Evolutionary conservation across 2,329 filamentous ascomycete genomes (phyloP), one percentile per base, ranked within the genome.

Genomic region (Emergomyces africanus): DNA sequence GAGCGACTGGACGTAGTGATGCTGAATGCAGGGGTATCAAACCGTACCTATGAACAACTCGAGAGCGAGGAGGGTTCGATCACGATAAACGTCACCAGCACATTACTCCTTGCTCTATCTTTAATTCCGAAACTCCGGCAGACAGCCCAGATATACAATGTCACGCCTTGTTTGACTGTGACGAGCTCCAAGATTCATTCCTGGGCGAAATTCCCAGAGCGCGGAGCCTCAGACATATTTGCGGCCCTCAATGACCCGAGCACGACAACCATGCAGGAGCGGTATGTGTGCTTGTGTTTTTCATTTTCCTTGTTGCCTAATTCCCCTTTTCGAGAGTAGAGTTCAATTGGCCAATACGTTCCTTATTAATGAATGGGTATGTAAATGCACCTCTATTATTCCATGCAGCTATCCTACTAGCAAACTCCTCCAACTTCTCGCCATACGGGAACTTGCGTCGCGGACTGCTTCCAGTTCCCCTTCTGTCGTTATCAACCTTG

Each of bases 61-160:
- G 77, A 78, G 54, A 74, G 70, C 2, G 68, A 77, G 42, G 80
- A 83, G 67, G 65, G 61, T 20, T 75, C 68, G 0, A 68, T 82
- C 53, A 77, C 75, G 0, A 72, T 78, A 58, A 83, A 83, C 60
- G 77, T 79, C n/a, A 67, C 82, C 53, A 72, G 71, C 10, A 80
- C 78, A 0, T 75, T 80, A 60, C 66, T 82, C 18, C 69, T 82
- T 0, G 75, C 73, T 0, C 61, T 57, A 10, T 35, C 18, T 30
- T 25, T 57, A n/a, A 44, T 57, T 35, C 56, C 56, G n/a, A 50
- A 39, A 48, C 57, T 50, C 15, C 49, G 48, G 20, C 44, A 51
- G 12, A 33, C 48, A 9, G 58, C 55, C 35, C 30, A 33, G 23
- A 10, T 3, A 30, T 57, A 49, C 37, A 61, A 58, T 35, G 42